Conservation (phyloP, 345 rosid species). For the Corchorus capsularis region DNA sequence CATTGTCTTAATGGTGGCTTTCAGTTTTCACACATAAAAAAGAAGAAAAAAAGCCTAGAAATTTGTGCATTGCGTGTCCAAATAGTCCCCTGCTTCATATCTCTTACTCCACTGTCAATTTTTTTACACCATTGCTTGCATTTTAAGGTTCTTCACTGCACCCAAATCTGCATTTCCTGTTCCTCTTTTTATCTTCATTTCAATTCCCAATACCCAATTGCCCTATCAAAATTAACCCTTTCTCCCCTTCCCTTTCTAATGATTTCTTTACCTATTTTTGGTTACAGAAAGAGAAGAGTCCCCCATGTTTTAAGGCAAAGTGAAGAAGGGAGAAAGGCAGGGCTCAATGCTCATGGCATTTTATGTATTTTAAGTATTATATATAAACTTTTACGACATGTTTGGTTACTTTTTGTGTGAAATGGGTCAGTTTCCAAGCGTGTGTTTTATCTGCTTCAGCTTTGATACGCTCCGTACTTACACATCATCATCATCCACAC, state of each 20-base stretch:
- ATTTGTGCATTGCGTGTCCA: slow-evolving; percentile 23
- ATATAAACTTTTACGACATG: slow-evolving; percentile 9
- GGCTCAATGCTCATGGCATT: too few relatives aligned
- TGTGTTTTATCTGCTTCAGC: slow-evolving; percentile 8
- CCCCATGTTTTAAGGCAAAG: slow-evolving; percentile 30
- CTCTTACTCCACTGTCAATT: background rate
- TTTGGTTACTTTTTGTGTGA: background rate
- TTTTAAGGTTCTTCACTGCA: slow-evolving; percentile 26
- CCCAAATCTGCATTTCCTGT: slow-evolving; percentile 6
- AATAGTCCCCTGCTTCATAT: background rate
- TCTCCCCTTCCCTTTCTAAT: background rate
- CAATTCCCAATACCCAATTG: slow-evolving; percentile 22
- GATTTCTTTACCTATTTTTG: background rate
- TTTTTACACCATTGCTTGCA: slow-evolving; percentile 30
- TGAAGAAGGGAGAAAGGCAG: background rate
- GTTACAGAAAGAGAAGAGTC: background rate
- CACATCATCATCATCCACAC: background rate
- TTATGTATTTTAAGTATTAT: background rate
- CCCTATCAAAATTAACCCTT: background rate
- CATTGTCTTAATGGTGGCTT: background rate
- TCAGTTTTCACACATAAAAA: background rate
- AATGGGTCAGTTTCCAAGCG: slow-evolving; percentile 3
- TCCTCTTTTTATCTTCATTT: slow-evolving; percentile 4
- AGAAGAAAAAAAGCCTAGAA: slow-evolving; percentile 12
- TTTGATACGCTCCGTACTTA: background rate